A percentile compares a stretch with the other conserved stretches of the same genome.
These are phyloP conservation scores for Ailanthus altissimus DNA, from an alignment of 345 rosid genomes.

Conservation along the genomic window DNA sequence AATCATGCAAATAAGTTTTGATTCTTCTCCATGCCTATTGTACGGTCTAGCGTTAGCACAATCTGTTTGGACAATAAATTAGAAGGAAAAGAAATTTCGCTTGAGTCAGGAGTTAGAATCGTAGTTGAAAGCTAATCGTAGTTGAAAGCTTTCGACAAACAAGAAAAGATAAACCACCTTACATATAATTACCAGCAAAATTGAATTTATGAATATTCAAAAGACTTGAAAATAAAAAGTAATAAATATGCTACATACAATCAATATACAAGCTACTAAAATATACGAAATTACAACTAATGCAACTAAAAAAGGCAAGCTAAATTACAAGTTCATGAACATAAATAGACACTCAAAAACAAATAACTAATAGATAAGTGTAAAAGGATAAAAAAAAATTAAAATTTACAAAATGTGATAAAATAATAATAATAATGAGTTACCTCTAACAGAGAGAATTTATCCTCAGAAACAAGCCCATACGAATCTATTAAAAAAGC, in stretches of 20 bases:
- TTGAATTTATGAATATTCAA: background rate
- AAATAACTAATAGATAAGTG: background rate
- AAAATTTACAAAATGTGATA: background rate
- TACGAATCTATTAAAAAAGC: slow-evolving; percentile 5
- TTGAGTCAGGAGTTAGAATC: slow-evolving; percentile 59
- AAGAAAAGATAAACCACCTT: slow-evolving; percentile 46
- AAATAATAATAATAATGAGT: background rate
- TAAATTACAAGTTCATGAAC: background rate
- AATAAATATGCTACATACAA: background rate
- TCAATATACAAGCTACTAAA: background rate
- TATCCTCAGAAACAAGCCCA: slow-evolving; percentile 18
- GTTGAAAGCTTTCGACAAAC: slow-evolving; percentile 52
- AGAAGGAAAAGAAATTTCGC: slow-evolving; percentile 54
- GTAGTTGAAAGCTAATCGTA: slow-evolving; percentile 49
- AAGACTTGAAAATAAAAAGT: background rate
- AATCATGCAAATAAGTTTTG: background rate
- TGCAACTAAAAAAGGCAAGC: background rate
- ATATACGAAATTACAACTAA: background rate
- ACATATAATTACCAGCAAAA: slow-evolving; percentile 18
- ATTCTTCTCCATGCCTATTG: slow-evolving; percentile 48
- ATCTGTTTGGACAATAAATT: slow-evolving; percentile 56
- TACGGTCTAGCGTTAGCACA: slow-evolving; percentile 47
- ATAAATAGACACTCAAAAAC: background rate
- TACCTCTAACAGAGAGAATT: slow-evolving; percentile 29
- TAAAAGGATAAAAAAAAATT: background rate